phyloP scores from a whole-genome alignment of 345 rosid species.

The Salix udensis region DNA sequence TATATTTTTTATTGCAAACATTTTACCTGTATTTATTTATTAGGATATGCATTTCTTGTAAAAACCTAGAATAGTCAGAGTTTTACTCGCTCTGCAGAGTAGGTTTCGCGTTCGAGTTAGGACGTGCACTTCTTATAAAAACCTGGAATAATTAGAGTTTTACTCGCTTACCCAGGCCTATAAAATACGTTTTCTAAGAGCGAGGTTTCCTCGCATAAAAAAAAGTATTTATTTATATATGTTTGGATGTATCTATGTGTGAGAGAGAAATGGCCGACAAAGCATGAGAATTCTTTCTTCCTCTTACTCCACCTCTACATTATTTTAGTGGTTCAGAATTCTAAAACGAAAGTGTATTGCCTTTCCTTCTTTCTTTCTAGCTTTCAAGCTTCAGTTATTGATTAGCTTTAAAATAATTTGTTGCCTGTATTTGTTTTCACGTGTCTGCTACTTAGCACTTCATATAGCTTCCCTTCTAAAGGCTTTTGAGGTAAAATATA shows the following conservation, averaged over 20 bases:
- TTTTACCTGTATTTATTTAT: not conserved
- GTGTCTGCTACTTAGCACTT: not conserved
- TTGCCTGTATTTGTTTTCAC: not conserved
- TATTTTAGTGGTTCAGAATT: conserved; percentile 26
- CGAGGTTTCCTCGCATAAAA: too few relatives aligned
- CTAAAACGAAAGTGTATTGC: not conserved
- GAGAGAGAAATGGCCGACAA: conserved; percentile 49
- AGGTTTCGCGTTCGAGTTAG: too few relatives aligned
- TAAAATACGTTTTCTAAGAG: too few relatives aligned
- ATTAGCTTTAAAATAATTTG: not conserved
- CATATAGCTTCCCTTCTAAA: not conserved
- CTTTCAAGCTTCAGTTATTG: not conserved
- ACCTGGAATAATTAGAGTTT: too few relatives aligned
- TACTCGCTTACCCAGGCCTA: rapidly evolving
- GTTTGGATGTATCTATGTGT: not conserved
- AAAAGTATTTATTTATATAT: too few relatives aligned
- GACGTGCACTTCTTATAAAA: too few relatives aligned
- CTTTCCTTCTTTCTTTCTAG: not conserved
- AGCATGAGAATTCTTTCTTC: conserved; percentile 31
- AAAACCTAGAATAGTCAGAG: too few relatives aligned
- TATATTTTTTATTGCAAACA: not conserved
- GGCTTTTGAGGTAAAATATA: too few relatives aligned
- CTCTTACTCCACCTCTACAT: conserved; percentile 24
- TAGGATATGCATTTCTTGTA: too few relatives aligned
- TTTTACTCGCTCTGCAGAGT: too few relatives aligned